Base-by-base conservation (phyloP, 225 moss, liverwort and hornwort genomes). In the Pseudisothecium myosuroides region DNA sequence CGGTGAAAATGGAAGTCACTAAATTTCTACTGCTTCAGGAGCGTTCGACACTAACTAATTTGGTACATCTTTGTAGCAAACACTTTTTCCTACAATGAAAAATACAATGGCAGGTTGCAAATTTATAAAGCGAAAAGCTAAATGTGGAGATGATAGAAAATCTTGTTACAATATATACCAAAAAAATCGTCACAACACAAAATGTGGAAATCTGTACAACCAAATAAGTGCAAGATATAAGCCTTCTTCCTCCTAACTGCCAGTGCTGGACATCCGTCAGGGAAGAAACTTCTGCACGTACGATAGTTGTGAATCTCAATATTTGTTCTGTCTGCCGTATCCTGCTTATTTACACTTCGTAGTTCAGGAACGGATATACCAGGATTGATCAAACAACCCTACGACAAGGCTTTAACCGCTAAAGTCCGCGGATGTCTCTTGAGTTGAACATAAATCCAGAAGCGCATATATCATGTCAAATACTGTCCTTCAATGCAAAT, bases 141-240 rank as follows among this genome's bases (percentile, higher is more conserved):
- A 2, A 12, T 11, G 9, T 9, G 3, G 10, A 21, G 1, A 21
- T 1, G 12, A 63, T 13, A 8, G 0, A 32, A 24, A 11, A 19
- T 41, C 7, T 17, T 68, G 9, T 19, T 12, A 31, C 2, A 61
- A 49, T 39, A 26, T 63, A 36, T 36, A 61, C 56, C 2, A 43
- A 65, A 65, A 61, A 41, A 55, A 39, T 58, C 13, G 15, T 82
- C 7, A 50, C 2, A 39, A 37, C 9, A 29, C 21, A 28, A 14
- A 7, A 41, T 26, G 6, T 7, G 45, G 7, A 21, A 26, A 31
- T 49, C 5, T n/a, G 9, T 63, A 62, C 60, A 72, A 11, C 7
- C 31, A 36, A 79, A 64, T 12, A 29, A 37, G 7, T 20, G 7
- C 1, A 45, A 11, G 4, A 17, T 43, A 43, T 9, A 0, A 23